Conservation (phyloP, 179 eudicot species). For the Spinacia oleracea region DNA sequence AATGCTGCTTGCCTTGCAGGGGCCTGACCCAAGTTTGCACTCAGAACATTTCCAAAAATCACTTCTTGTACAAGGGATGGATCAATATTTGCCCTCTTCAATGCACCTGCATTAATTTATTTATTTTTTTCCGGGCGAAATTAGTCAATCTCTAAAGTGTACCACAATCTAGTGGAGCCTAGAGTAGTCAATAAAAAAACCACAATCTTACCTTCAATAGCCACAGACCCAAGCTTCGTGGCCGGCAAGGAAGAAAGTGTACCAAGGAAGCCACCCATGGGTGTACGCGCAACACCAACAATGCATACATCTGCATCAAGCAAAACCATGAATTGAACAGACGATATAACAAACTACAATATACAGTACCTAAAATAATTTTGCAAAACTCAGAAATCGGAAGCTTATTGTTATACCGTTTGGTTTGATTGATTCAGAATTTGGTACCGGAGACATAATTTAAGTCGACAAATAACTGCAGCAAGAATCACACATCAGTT, state of each 20-base stretch:
- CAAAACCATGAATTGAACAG: conserved; percentile 10
- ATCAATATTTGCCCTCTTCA: conserved; percentile 84
- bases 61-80: conserved; percentile 97
- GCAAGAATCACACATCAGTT: conserved; percentile 3
- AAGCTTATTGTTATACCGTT: conserved; percentile 40
- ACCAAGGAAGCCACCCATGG: conserved; percentile 97
- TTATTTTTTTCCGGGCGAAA: neutral
- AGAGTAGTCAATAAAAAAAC: neutral
- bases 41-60: conserved; percentile 87
- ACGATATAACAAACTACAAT: too few species aligned
- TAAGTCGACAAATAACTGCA: conserved; percentile 33
- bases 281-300: conserved; percentile 97
- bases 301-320: conserved; percentile 76
- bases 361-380: too few species aligned
- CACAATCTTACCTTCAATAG: conserved; percentile 61
- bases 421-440: conserved; percentile 40
- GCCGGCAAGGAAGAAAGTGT: conserved; percentile 83
- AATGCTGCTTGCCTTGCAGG: conserved; percentile 99
- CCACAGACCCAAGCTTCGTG: conserved; percentile 89
- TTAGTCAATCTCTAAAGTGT: neutral
- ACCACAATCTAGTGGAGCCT: neutral
- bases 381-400: too few species aligned
- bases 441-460: conserved; percentile 40
- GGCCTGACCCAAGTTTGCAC: conserved; percentile 97
- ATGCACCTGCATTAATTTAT: conserved; percentile 88